Percentiles rank a stretch among this genome's conserved stretches.
Conservation (phyloP, 1,284 basidiomycete genomes). For the Porogramme epimiltina region DNA sequence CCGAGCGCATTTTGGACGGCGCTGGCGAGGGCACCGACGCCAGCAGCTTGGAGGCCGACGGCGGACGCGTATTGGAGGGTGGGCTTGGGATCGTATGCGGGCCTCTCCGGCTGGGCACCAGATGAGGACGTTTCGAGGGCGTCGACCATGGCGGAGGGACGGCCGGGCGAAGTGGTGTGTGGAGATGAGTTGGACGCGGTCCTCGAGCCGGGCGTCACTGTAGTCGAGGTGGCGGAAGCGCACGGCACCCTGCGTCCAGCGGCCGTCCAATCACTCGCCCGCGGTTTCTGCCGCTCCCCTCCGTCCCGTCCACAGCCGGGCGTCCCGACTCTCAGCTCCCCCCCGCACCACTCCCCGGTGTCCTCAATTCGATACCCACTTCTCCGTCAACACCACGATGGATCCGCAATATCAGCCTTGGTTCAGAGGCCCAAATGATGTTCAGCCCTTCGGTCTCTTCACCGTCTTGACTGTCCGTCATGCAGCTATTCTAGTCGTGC, state of each 20-base stretch:
- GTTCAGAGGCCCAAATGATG: slow-evolving; percentile 2
- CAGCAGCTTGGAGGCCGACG: slow-evolving; percentile 69
- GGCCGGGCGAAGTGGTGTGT: slow-evolving; percentile 20
- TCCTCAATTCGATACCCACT: no score
- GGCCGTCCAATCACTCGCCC: no score
- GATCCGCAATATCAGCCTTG: not conserved
- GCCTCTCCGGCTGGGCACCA: slow-evolving; percentile 8
- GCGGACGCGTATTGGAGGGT: slow-evolving; percentile 60
- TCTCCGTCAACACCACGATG: not conserved
- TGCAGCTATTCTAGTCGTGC: not conserved
- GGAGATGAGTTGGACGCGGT: slow-evolving; percentile 19
- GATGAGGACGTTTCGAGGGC: slow-evolving; percentile 16
- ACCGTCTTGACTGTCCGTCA: slow-evolving; percentile 35
- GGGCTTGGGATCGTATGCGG: slow-evolving; percentile 57
- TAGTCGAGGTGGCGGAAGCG: slow-evolving; percentile 11
- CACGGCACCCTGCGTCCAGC: slow-evolving; percentile 13
- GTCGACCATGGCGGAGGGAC: slow-evolving; percentile 29
- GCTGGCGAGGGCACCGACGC: slow-evolving; percentile 78
- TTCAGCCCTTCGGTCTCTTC: slow-evolving; percentile 40
- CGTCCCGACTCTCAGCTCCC: no score
- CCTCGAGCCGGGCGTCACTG: slow-evolving; percentile 15
- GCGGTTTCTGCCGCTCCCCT: slow-evolving; percentile 11
- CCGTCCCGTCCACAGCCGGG: not conserved
- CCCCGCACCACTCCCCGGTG: no score
- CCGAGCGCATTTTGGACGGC: slow-evolving; percentile 85